Conservation (phyloP, 2,329 filamentous ascomycete species). For the Penicillium sp. region DNA sequence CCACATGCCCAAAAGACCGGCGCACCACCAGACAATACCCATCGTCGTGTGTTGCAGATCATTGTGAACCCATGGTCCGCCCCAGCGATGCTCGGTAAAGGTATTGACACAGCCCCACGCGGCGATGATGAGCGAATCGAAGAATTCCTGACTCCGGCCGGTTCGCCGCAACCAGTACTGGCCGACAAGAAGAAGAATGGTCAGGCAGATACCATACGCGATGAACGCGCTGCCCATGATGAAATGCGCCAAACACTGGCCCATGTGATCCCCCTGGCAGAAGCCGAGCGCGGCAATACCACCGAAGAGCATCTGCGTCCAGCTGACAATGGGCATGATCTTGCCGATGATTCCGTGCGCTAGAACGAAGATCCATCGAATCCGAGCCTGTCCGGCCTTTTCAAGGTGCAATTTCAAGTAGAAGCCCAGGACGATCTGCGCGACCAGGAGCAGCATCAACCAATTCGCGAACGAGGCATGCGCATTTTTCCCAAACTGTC, state of each 20-base stretch:
- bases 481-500: slow-evolving; percentile 75
- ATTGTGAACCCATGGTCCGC: slow-evolving; percentile 78
- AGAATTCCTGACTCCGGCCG: slow-evolving; percentile 92
- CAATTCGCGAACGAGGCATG: slow-evolving; percentile 75
- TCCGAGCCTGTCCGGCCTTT: slow-evolving; percentile 70
- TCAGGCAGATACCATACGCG: slow-evolving; percentile 82
- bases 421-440: slow-evolving; percentile 71
- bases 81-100: slow-evolving; percentile 96
- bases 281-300: slow-evolving; percentile 89
- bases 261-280: slow-evolving; percentile 83
- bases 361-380: slow-evolving; percentile 65
- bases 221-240: slow-evolving; percentile 99
- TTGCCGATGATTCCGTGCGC: slow-evolving; percentile 80
- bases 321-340: slow-evolving; percentile 74
- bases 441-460: slow-evolving; percentile 71
- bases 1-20: slow-evolving; percentile 87
- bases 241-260: slow-evolving; percentile 92
- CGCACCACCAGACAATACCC: slow-evolving; percentile 98
- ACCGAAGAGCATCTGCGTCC: slow-evolving; percentile 94
- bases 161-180: slow-evolving; percentile 78
- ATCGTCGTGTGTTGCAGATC: slow-evolving; percentile 98
- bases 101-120: slow-evolving; percentile 97
- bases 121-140: slow-evolving; percentile 84
- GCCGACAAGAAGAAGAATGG: slow-evolving; percentile 78
- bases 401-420: slow-evolving; percentile 89